A percentile compares a stretch with the other conserved stretches of the same genome.
Evolutionary conservation across 1,139 yeast genomes (phyloP).

Genomic region (Magnusiomyces starmeri): DNA sequence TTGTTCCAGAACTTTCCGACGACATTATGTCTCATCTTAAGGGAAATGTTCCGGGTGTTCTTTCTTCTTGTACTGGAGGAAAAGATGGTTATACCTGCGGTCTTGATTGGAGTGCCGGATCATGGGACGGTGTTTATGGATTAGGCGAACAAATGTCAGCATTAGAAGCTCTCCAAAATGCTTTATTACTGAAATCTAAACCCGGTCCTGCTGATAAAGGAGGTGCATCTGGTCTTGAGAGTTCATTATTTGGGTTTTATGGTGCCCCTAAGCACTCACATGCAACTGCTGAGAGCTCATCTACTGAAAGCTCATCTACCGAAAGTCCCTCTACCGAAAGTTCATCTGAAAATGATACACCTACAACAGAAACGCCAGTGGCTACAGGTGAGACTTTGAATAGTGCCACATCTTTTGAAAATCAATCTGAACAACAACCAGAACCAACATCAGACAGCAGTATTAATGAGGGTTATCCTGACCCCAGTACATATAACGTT

Average conservation of each 20-base stretch:
- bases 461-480: too few relatives aligned
- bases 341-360: too few relatives aligned
- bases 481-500: too few relatives aligned
- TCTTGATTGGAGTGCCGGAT: conserved; percentile 57
- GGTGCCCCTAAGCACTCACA: not conserved
- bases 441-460: too few relatives aligned
- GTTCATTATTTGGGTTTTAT: not conserved
- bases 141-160: conserved; percentile 92
- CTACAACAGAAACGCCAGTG: too few relatives aligned
- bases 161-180: conserved; percentile 60
- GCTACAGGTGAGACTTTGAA: too few relatives aligned
- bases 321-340: too few relatives aligned
- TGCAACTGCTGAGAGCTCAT: not conserved
- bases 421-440: too few relatives aligned
- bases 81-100: conserved; percentile 88
- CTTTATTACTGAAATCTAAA: not conserved
- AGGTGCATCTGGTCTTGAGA: not conserved
- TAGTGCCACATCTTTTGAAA: too few relatives aligned
- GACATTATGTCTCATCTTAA: conserved; percentile 47
- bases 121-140: conserved; percentile 76
- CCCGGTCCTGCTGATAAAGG: conserved; percentile 4
- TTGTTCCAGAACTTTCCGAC: conserved; percentile 57
- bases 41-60: conserved; percentile 72
- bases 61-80: conserved; percentile 80
- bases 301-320: not conserved